Conservation (phyloP, 2,329 filamentous ascomycete species). For the Alternaria tenuissima region DNA sequence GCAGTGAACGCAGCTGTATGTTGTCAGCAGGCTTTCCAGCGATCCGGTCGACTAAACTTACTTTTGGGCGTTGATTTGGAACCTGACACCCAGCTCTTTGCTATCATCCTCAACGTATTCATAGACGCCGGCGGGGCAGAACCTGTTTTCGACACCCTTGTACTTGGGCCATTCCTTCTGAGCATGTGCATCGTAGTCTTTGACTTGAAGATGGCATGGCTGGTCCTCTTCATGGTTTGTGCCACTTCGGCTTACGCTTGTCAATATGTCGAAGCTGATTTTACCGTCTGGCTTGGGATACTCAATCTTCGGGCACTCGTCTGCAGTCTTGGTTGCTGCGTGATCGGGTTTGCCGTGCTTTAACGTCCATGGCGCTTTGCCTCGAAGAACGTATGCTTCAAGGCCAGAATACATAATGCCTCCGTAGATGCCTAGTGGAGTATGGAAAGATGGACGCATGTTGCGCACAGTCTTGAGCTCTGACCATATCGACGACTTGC, state of each 20-base stretch:
- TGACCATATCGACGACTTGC: conserved; percentile 88
- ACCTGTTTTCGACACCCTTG: conserved; percentile 93
- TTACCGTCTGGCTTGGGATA: conserved; percentile 97
- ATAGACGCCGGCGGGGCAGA: conserved; percentile 97
- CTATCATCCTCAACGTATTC: conserved; percentile 94
- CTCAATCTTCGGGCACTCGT: conserved; percentile 85
- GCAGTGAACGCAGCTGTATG: conserved; percentile 89
- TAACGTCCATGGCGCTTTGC: conserved; percentile 88
- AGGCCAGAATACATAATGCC: conserved; percentile 92
- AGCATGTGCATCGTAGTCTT: conserved; percentile 93
- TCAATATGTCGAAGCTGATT: conserved; percentile 95
- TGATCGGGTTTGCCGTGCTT: conserved; percentile 83
- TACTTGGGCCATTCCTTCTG: conserved; percentile 83
- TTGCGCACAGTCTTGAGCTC: conserved; percentile 96
- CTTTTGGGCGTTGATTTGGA: conserved; percentile 99
- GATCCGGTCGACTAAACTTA: conserved; percentile 61
- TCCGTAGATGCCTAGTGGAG: conserved; percentile 84
- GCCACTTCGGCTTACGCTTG: conserved; percentile 91
- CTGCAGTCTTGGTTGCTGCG: conserved; percentile 79
- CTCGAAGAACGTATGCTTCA: conserved; percentile 87
- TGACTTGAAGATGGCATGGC: conserved; percentile 92
- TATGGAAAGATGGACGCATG: conserved; percentile 95
- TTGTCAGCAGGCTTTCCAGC: conserved; percentile 34
- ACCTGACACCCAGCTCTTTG: conserved; percentile 87
- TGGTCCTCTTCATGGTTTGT: conserved; percentile 99